Evolutionary conservation across 441 rosid genomes (phyloP), one percentile per base, ranked within the genome.

Genomic region (Erysimum cheiri): DNA sequence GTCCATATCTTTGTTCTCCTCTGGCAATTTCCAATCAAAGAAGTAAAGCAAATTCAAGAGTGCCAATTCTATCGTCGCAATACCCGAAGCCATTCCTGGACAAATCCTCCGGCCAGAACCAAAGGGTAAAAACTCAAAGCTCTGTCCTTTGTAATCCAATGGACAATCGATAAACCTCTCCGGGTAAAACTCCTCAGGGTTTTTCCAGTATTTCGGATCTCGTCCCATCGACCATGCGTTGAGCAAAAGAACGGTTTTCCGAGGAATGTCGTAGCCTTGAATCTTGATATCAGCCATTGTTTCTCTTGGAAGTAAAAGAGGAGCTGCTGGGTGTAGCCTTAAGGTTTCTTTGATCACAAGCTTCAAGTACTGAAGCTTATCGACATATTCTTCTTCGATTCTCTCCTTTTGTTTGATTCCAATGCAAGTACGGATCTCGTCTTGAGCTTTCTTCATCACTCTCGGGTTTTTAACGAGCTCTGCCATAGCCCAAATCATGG

Each of bases 301-400:
- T 50, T 33, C 66, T 75, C 84, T 75, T 1, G 87, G 78, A 3
- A 82, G 74, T 39, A 83, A 31, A 58, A 81, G 36, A 1, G 85
- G 84, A 9, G 72, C 84, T 35, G 83, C 70, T 7, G 84, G 84
- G 46, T 85, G 88, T 31, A 84, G 35, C 14, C 90, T 75, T 77
- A 82, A 69, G 6, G 86, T 79, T 77, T 85, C 90, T 43, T 85
- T 85, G 4, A 79, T 70, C 32, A 86, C 76, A 59, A 85, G 77
- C 31, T 77, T 57, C 0, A 84, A 64, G 59, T 72, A 84, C 1
- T 72, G 77, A 36, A 86, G 61, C 11, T 79, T 59, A 4, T 68
- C 63, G 0, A 79, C 33, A 67, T 82, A 88, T 17, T 73, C 79
- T 70, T 84, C 86, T 0, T 56, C 47, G 12, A 86, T 77, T 75